Percentiles rank a stretch among this genome's conserved stretches.
Conservation (phyloP, 73 alveolate genomes). For the Paramecium caudatum region DNA sequence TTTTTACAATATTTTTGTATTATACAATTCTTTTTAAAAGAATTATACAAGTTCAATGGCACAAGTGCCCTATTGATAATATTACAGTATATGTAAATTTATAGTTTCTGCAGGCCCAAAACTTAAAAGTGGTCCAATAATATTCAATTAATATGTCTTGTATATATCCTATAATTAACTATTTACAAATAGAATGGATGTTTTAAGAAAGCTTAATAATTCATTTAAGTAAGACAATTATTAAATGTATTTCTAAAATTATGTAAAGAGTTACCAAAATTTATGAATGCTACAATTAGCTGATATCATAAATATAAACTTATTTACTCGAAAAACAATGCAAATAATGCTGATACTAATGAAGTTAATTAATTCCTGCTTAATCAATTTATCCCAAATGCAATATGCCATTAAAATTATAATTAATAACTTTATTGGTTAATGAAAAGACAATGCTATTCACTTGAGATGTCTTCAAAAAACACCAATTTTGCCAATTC, state of each 20-base stretch:
- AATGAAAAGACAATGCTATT: background rate
- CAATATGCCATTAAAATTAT: slow-evolving; percentile 27
- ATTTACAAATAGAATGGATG: slow-evolving; percentile 5
- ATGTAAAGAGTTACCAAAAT: background rate
- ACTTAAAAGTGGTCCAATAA: slow-evolving; percentile 14
- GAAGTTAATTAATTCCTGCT: background rate
- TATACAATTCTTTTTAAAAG: slow-evolving; percentile 45
- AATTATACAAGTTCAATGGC: slow-evolving; percentile 3
- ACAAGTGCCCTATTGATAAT: slow-evolving; percentile 35
- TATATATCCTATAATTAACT: slow-evolving; percentile 22
- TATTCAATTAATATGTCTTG: slow-evolving; percentile 33
- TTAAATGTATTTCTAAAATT: slow-evolving; percentile 32
- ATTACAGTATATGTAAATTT: background rate
- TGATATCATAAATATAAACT: slow-evolving; percentile 42
- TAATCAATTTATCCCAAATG: background rate
- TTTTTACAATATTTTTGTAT: slow-evolving; percentile 44
- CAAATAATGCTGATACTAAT: background rate
- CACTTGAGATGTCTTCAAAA: background rate
- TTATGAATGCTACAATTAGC: slow-evolving; percentile 11
- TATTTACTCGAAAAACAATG: slow-evolving; percentile 25
- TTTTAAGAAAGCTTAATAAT: background rate
- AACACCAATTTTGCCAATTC: slow-evolving; percentile 59
- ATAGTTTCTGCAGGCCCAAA: slow-evolving; percentile 27
- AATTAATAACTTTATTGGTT: background rate
- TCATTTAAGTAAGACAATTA: slow-evolving; percentile 29